Percentiles rank a stretch among this genome's conserved stretches.
phyloP scores from a whole-genome alignment of 1,284 basidiomycete genomes.

The Athelia psychrophila region DNA sequence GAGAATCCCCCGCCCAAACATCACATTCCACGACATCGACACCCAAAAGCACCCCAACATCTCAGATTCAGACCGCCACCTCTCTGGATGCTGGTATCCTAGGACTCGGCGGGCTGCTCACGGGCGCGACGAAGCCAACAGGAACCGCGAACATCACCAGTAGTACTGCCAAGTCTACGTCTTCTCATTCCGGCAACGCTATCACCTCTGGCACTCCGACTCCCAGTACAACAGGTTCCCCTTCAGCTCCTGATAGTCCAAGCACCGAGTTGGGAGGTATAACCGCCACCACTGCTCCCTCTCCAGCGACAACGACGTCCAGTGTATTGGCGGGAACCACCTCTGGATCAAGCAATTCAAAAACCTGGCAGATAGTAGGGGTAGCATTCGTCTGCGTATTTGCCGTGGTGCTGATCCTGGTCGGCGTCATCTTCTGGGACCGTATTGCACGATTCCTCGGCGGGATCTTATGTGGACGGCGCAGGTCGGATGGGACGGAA shows the following conservation, averaged over 20 bases:
- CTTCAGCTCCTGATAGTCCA: too few relatives aligned
- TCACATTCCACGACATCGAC: too few relatives aligned
- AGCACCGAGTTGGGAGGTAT: neutral
- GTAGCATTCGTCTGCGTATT: conserved; percentile 59
- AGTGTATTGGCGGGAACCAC: neutral
- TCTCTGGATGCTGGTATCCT: too few relatives aligned
- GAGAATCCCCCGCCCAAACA: neutral
- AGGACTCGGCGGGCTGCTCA: too few relatives aligned
- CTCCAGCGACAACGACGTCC: neutral
- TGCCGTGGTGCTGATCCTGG: conserved; percentile 48
- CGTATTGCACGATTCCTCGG: conserved; percentile 57
- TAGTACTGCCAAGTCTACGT: neutral
- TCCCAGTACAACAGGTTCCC: too few relatives aligned
- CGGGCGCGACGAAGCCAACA: neutral
- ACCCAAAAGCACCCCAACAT: too few relatives aligned
- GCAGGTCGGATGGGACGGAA: conserved; percentile 37
- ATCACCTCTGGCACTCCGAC: too few relatives aligned
- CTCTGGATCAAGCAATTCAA: conserved; percentile 5
- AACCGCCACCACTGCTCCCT: neutral
- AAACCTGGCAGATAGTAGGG: conserved; percentile 64
- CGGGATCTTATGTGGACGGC: conserved; percentile 42
- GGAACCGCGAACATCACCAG: neutral
- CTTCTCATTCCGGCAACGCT: neutral
- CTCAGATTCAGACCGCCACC: too few relatives aligned
- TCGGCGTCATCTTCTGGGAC: conserved; percentile 63